Base-by-base conservation (phyloP, 192 early-diverging fungal genomes). In the Linnemannia hyalina region DNA sequence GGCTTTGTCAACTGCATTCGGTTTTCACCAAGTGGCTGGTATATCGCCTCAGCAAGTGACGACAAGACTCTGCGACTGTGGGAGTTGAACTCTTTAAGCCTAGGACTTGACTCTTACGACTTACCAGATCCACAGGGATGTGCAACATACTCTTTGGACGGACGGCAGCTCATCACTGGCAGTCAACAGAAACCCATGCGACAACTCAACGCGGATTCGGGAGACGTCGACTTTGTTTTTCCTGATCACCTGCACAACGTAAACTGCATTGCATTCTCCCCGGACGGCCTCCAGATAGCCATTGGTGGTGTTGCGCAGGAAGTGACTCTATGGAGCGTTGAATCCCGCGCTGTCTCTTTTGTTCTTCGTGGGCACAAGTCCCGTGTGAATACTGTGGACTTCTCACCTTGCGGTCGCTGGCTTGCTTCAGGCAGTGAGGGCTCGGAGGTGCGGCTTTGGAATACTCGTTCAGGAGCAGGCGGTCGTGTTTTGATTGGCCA, bases 51-150 rank as follows among this genome's bases (percentile, higher is more conserved):
- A 23, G 47, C 46, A n/a, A 52, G 47, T 36, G 1, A 16, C 6
- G 68, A 54, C 49, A 74, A 74, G 7, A 35, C 73, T 23, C 47
- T 74, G 26, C 47, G 73, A 26, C 32, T 74, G 49, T 74, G 73
- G 73, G 22, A 57, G 47, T 35, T 74, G 47, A 74, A 55, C 54
- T 22, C 54, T 35, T 35, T 1, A 35, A 35, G 13, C 22, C 54
- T 55, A 22, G 22, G 54, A 20, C 20, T 22, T 4, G 54, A 20
- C 54, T 55, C 38, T 40, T 6, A 40, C 3, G 38, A 40, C 0
- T 5, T 40, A 40, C 4, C 38, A 40, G 3, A 40, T 3, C 38
- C 38, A 40, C 38, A 40, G 38, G 0, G 0, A 6, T 40, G 38
- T 6, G 38, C 38, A 3, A 40, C 38, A 40, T 40, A 40, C 38